Base-by-base conservation (phyloP, 345 rosid species). In the Xanthoceras sorbifolium region DNA sequence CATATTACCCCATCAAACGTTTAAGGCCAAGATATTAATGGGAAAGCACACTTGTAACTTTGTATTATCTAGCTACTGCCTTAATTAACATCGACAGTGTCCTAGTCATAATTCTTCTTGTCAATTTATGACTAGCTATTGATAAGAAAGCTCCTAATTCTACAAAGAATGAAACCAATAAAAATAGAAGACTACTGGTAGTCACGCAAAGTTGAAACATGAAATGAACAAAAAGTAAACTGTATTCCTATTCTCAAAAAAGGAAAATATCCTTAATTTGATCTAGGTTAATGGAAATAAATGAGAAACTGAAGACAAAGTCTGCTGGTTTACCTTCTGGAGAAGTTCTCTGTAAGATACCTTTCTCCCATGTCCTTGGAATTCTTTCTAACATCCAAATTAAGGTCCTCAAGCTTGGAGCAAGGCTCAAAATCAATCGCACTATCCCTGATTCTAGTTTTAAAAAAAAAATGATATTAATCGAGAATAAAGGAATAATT, bases 391-490 rank as follows among this genome's bases (percentile, higher is more conserved):
- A 85, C 93, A 78, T 89, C 91, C 92, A 92, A 84, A 85, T 85
- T 92, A 62, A 92, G 85, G 76, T 85, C 91, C 89, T 85, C 89
- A 1, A 92, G 90, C 91, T 87, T 90, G 79, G 88, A 84, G 84
- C 94, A 88, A 71, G 92, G 88, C 73, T 89, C 97, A 82, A 89
- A 92, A 64, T 87, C 91, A 84, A 78, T 69, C n/a, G 86, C 83
- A 76, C 67, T 75, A 46, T 87, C 89, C 82, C 76, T 81, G 72
- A 77, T 82, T 83, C 90, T 85, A 79, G 61, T 66, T 64, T 66
- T 64, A 29, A 26, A 76, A 20, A 68, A 20, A 68, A 82, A 67
- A 67, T 26, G 22, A 50, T 15, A 67, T 11, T 48, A 77, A 62
- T 62, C 63, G 42, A 38, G 65, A 75, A 29, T 40, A 52, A 46